These are phyloP conservation scores for Trichosporon asahii DNA, from an alignment of 1,284 basidiomycete genomes.

Conservation along the genomic window DNA sequence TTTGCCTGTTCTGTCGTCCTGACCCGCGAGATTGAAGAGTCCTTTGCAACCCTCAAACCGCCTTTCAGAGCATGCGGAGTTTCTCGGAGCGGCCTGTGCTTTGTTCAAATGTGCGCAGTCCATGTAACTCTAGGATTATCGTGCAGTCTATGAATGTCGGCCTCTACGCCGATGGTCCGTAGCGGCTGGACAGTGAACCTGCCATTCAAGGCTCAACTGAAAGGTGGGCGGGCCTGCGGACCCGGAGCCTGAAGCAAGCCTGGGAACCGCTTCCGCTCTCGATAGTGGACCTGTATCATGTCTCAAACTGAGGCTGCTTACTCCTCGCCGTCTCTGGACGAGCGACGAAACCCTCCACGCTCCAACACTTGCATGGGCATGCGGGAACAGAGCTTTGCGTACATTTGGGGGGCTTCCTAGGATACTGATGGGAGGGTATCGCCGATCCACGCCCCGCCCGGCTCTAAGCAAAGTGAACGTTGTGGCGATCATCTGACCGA, in stretches of 20 bases:
- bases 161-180: background rate
- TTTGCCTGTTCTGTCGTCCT: background rate
- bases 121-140: background rate
- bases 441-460: too few species aligned
- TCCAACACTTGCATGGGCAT: background rate
- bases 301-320: background rate
- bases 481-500: conserved; percentile 3
- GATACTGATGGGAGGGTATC: background rate
- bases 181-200: background rate
- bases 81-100: background rate
- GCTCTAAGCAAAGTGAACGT: too few species aligned
- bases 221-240: background rate
- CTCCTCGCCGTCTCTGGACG: too few species aligned
- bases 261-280: background rate
- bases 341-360: too few species aligned
- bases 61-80: background rate
- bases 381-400: background rate
- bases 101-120: background rate
- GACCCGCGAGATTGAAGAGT: background rate
- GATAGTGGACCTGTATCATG: background rate
- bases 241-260: background rate
- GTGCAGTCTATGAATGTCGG: background rate
- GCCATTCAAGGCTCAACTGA: background rate
- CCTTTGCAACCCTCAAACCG: background rate
- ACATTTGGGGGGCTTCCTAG: background rate